These are phyloP conservation scores for Athelia psychrophila DNA, from an alignment of 1,284 basidiomycete genomes.

Conservation along the genomic window DNA sequence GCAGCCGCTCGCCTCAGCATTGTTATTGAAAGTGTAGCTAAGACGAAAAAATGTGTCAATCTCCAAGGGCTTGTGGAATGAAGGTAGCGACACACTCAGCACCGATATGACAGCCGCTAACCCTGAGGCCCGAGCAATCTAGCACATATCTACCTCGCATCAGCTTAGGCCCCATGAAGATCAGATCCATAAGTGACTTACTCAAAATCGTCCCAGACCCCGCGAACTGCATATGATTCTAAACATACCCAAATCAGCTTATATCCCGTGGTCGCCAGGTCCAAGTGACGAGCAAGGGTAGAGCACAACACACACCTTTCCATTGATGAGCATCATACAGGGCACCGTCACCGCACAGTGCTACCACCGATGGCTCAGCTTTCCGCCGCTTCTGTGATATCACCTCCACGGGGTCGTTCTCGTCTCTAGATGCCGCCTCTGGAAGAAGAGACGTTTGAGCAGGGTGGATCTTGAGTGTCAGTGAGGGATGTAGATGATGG, in stretches of 20 bases:
- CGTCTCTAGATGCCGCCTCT: slow-evolving; percentile 53
- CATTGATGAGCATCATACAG: slow-evolving; percentile 61
- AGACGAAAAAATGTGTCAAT: too few relatives aligned
- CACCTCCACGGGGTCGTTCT: slow-evolving; percentile 46
- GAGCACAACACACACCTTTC: slow-evolving; percentile 33
- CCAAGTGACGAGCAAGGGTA: too few relatives aligned
- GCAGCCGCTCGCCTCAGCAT: too few relatives aligned
- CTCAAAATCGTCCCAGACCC: slow-evolving; percentile 29
- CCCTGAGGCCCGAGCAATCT: too few relatives aligned
- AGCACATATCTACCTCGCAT: too few relatives aligned
- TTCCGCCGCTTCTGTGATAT: slow-evolving; percentile 63
- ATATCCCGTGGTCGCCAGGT: background rate
- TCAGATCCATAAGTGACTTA: slow-evolving; percentile 2
- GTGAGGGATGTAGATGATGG: slow-evolving; percentile 15
- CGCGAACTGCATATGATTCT: slow-evolving; percentile 40
- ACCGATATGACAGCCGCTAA: too few relatives aligned
- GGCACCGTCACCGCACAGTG: slow-evolving; percentile 57
- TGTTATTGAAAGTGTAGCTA: too few relatives aligned
- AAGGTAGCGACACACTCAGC: too few relatives aligned
- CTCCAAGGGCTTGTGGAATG: too few relatives aligned
- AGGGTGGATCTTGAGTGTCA: slow-evolving; percentile 17
- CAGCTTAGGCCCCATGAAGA: too few relatives aligned
- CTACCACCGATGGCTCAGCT: slow-evolving; percentile 57
- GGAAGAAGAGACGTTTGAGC: slow-evolving; percentile 49
- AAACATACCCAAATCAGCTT: background rate